phyloP scores from a whole-genome alignment of 495 filamentous ascomycete species.

The Talaromyces proteolyticus region DNA sequence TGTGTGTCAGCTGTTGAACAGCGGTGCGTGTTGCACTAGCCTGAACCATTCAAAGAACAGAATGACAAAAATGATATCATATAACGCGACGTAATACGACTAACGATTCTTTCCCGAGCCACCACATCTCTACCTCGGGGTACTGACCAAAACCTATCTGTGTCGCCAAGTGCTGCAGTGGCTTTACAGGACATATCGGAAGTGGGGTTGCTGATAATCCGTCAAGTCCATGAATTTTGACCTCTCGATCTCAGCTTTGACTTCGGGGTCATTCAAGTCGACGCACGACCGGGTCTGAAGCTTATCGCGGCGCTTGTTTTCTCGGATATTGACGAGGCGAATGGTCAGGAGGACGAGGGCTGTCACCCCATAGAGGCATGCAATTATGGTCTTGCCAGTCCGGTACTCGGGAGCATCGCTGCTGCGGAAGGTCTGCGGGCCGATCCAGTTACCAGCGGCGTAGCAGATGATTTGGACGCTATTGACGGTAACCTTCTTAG shows the following conservation, averaged over 20 bases:
- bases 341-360: neutral
- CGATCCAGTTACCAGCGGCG: constrained; percentile 41
- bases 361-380: constrained; percentile 6
- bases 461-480: constrained; percentile 55
- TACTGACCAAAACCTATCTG: no score
- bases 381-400: constrained; percentile 10
- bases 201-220: constrained; percentile 18
- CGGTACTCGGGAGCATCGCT: constrained; percentile 13
- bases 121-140: no score
- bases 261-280: constrained; percentile 1
- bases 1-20: no score
- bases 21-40: no score
- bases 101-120: no score
- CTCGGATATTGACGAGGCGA: constrained; percentile 6
- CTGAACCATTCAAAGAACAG: no score
- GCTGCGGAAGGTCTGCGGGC: constrained; percentile 15
- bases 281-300: neutral
- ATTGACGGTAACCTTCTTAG: constrained; percentile 61
- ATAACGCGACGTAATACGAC: no score
- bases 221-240: constrained; percentile 20
- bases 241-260: constrained; percentile 1
- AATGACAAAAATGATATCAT: no score
- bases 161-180: no score
- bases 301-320: constrained; percentile 5
- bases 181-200: constrained; percentile 19